Conservation (phyloP, 2,329 filamentous ascomycete species). For the Immersiporthe knoxdaviesiana region DNA sequence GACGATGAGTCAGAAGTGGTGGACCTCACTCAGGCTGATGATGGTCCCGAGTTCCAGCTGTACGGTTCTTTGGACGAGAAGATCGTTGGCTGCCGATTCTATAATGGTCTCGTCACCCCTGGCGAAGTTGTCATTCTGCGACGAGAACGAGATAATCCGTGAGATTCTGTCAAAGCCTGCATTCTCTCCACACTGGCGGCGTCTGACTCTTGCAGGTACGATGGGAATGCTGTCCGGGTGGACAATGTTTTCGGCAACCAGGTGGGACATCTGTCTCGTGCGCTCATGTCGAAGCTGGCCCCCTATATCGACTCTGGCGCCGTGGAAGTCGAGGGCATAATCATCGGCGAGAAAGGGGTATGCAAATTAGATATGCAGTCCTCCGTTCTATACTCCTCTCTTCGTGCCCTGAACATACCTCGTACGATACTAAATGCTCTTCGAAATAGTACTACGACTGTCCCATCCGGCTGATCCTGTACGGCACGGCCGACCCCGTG, state of each 20-base stretch:
- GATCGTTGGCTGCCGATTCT: slow-evolving; percentile 63
- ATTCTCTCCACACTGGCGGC: neutral
- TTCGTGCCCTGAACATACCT: neutral
- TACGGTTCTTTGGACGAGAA: slow-evolving; percentile 56
- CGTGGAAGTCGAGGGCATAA: slow-evolving; percentile 62
- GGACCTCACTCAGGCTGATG: slow-evolving; percentile 49
- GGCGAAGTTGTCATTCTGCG: slow-evolving; percentile 62
- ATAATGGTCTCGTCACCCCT: slow-evolving; percentile 59
- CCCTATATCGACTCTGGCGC: slow-evolving; percentile 61
- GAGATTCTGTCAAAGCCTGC: slow-evolving; percentile 27
- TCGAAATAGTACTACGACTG: slow-evolving; percentile 61
- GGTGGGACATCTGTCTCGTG: slow-evolving; percentile 77
- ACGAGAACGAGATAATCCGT: slow-evolving; percentile 63
- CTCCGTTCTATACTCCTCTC: neutral
- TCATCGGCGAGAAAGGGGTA: slow-evolving; percentile 66
- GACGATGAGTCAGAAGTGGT: slow-evolving; percentile 45
- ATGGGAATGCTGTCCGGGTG: slow-evolving; percentile 76
- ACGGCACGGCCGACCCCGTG: slow-evolving; percentile 63
- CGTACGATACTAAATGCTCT: neutral
- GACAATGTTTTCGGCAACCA: slow-evolving; percentile 75
- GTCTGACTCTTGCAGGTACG: slow-evolving; percentile 48
- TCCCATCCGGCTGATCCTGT: slow-evolving; percentile 70
- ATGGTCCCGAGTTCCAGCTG: slow-evolving; percentile 47
- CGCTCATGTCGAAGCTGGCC: slow-evolving; percentile 71
- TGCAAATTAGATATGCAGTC: neutral